These are phyloP conservation scores for Colletotrichum horii DNA, from an alignment of 2,329 filamentous ascomycete species.

Conservation along the genomic window DNA sequence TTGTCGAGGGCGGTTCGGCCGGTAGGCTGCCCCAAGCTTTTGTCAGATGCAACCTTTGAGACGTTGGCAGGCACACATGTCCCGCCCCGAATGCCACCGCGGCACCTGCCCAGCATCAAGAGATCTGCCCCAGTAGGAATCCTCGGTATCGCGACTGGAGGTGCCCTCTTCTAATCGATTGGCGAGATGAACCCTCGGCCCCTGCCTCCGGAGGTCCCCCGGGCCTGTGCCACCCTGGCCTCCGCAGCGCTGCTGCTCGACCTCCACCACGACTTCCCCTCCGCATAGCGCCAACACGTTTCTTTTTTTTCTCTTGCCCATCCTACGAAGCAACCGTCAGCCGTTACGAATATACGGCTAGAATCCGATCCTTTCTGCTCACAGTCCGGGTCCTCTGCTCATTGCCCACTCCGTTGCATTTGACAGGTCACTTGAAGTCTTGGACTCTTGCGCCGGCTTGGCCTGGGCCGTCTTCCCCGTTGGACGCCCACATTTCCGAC, in stretches of 20 bases:
- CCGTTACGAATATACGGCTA: neutral
- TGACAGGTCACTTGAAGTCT: conserved; percentile 2
- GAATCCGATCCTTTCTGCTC: neutral
- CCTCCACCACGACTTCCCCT: neutral
- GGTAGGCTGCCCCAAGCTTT: neutral
- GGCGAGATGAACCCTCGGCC: neutral
- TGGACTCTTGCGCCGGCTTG: neutral
- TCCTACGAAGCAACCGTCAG: neutral
- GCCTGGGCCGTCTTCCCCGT: neutral
- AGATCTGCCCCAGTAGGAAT: neutral
- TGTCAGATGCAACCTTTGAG: neutral
- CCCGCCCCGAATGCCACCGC: neutral
- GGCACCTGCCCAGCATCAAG: neutral
- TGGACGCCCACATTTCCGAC: neutral
- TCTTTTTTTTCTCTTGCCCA: conserved; percentile 7
- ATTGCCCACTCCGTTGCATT: neutral
- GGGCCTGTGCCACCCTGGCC: neutral
- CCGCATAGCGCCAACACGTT: neutral
- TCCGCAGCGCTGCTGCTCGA: neutral
- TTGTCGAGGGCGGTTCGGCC: neutral
- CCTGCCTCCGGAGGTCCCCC: neutral
- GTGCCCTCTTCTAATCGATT: neutral
- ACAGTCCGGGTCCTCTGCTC: neutral
- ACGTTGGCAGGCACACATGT: neutral
- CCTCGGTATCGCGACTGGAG: neutral